Base-by-base conservation (phyloP, 768 basidiomycete species). In the Gymnopilus dilepis region DNA sequence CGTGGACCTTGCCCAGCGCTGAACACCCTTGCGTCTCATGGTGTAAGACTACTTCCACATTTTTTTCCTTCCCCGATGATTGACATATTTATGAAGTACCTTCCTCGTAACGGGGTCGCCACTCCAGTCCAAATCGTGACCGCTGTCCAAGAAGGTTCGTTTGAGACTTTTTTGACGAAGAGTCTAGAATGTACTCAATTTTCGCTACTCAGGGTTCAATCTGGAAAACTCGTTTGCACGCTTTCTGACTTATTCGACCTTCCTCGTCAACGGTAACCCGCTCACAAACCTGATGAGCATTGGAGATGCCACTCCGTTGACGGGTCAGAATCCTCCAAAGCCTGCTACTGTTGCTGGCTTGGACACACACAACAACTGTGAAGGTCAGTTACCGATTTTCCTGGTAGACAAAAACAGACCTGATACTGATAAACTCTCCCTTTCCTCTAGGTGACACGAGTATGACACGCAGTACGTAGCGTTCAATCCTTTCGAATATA, bases 261-360 rank as follows among this genome's bases (percentile, higher is more conserved):
- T 37, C 34, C 34, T 37, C 15, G 34, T 37, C 7, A 37, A 37
- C 15, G 34, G 34, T 9, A 37, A 37, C 8, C 34, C 34, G 11
- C 34, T 37, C 51, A 53, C 51, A 22, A 45, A 26, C 43, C 43
- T 45, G 43, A 45, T 45, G 26, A 45, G 43, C 26, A 45, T 45
- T 9, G 19, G 34, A 15, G 34, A 37, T 8, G 34, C 15, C 15
- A 37, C 34, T 37, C 34, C 34, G 17, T 41, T 56, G 31, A 70
- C 69, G 13, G 69, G 69, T 4, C 65, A 51, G 42, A 59, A 63
- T 47, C 67, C 67, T 2, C 67, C 67, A 7, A 13, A 37, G 21
- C 67, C 67, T 12, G 67, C 67, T 30, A 69, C 57, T 15, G 67
- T 68, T n/a, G 65, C 65, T 38, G 67, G 65, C 13, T 53, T 67